These are phyloP conservation scores for Cryphonectria parasitica DNA, from an alignment of 2,329 filamentous ascomycete genomes.

Conservation along the genomic window DNA sequence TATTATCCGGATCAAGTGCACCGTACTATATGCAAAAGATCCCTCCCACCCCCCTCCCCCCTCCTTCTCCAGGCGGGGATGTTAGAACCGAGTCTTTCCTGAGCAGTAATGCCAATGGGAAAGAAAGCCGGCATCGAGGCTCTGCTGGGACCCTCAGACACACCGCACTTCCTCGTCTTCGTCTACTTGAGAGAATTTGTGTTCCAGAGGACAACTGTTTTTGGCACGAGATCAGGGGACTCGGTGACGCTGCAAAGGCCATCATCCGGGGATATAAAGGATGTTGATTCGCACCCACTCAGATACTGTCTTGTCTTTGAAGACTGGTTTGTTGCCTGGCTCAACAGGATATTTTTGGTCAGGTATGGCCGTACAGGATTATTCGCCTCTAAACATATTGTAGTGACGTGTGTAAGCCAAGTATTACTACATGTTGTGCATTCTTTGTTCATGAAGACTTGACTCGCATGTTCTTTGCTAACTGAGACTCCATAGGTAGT, in stretches of 20 bases:
- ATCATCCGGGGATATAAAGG: background rate
- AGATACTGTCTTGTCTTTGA: background rate
- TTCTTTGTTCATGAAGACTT: background rate
- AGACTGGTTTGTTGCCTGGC: background rate
- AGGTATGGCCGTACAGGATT: background rate
- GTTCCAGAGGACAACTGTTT: constrained; percentile 2
- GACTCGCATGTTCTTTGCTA: background rate
- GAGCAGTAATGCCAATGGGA: background rate
- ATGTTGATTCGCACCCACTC: background rate
- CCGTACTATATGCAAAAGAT: background rate
- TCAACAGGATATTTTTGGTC: background rate
- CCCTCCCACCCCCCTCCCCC: too few species aligned
- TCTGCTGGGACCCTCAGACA: background rate
- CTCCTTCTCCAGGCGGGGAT: background rate
- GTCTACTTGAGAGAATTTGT: background rate
- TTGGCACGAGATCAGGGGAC: background rate
- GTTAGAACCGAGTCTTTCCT: background rate
- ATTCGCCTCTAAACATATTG: background rate
- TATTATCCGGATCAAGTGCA: background rate
- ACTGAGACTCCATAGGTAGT: background rate
- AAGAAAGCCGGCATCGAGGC: background rate
- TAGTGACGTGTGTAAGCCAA: background rate
- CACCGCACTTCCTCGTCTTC: background rate
- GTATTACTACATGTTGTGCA: too few species aligned
- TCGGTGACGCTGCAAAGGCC: background rate